These are phyloP conservation scores for Wickerhamomyces mucosus DNA, from an alignment of 805 yeast genomes.

Conservation along the genomic window DNA sequence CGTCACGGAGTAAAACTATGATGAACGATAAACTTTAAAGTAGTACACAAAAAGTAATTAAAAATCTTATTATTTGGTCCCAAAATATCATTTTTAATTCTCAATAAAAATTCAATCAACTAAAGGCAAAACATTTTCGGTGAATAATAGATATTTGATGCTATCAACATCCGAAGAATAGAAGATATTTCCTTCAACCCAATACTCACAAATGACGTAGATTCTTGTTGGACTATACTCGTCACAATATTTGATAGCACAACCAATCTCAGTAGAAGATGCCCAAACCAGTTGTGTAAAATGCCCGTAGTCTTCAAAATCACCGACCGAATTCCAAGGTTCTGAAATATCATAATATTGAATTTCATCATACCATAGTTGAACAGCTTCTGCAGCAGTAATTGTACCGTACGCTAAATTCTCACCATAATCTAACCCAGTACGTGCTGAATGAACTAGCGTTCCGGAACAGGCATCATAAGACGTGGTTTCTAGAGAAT, in stretches of 20 bases:
- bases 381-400: slow-evolving; percentile 33
- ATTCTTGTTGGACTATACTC: slow-evolving; percentile 23
- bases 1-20: no score
- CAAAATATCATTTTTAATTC: no score
- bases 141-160: slow-evolving; percentile 24
- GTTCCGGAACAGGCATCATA: slow-evolving; percentile 50
- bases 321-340: slow-evolving; percentile 32
- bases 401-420: slow-evolving; percentile 63
- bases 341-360: slow-evolving; percentile 39
- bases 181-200: slow-evolving; percentile 41
- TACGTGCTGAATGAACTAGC: slow-evolving; percentile 53
- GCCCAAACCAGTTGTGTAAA: slow-evolving; percentile 76
- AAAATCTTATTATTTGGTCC: no score
- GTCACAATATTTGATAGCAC: slow-evolving; percentile 30
- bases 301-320: slow-evolving; percentile 49
- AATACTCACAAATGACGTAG: slow-evolving; percentile 65
- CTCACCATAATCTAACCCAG: slow-evolving; percentile 48
- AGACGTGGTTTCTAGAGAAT: slow-evolving; percentile 25
- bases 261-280: slow-evolving; percentile 49
- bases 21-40: no score
- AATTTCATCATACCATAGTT: slow-evolving; percentile 71
- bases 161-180: slow-evolving; percentile 22
- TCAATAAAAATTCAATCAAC: no score
- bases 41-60: no score
- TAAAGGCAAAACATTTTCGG: slow-evolving; percentile 34